Percentiles rank a stretch among this genome's conserved stretches.
Evolutionary conservation across 2,329 filamentous ascomycete species (phyloP).

Genomic region (Rasamsonia emersonii): DNA sequence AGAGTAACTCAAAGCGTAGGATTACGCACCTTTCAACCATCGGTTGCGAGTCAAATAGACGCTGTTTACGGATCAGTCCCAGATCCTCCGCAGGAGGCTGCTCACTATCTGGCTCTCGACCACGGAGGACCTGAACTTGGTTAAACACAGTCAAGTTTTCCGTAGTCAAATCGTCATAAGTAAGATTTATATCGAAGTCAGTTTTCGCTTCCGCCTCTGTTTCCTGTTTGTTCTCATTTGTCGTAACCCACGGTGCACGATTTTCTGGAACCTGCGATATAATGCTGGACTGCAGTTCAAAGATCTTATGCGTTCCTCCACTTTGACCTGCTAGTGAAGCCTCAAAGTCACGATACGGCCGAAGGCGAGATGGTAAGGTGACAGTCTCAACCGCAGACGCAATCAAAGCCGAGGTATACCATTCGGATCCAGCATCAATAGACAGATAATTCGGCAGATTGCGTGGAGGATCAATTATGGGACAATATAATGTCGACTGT

Average conservation of each 20-base stretch:
- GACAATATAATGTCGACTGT: constrained; percentile 69
- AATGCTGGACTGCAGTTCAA: constrained; percentile 62
- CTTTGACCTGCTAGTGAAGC: constrained; percentile 41
- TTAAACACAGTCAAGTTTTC: constrained; percentile 26
- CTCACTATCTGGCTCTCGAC: constrained; percentile 10
- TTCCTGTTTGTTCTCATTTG: constrained; percentile 3
- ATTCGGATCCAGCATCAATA: constrained; percentile 57
- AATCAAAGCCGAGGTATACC: constrained; percentile 73
- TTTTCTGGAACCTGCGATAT: constrained; percentile 18
- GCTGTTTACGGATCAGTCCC: constrained; percentile 20
- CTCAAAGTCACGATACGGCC: constrained; percentile 28
- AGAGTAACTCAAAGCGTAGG: background rate
- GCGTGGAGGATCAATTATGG: constrained; percentile 56
- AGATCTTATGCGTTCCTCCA: constrained; percentile 69
- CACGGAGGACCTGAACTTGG: constrained; percentile 26
- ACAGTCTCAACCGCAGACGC: constrained; percentile 69
- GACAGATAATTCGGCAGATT: constrained; percentile 49
- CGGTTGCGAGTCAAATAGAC: constrained; percentile 24
- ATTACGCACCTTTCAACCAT: constrained; percentile 24
- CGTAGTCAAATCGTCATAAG: constrained; percentile 18
- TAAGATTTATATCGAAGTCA: constrained; percentile 33
- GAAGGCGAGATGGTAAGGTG: constrained; percentile 61
- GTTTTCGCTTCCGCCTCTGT: constrained; percentile 13
- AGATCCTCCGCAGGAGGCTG: constrained; percentile 14
- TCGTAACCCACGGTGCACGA: constrained; percentile 6